Percentiles rank a stretch among this genome's conserved stretches.
Evolutionary conservation across 2,329 filamentous ascomycete genomes (phyloP).

Genomic region (Pyrenophora tritici-repentis): DNA sequence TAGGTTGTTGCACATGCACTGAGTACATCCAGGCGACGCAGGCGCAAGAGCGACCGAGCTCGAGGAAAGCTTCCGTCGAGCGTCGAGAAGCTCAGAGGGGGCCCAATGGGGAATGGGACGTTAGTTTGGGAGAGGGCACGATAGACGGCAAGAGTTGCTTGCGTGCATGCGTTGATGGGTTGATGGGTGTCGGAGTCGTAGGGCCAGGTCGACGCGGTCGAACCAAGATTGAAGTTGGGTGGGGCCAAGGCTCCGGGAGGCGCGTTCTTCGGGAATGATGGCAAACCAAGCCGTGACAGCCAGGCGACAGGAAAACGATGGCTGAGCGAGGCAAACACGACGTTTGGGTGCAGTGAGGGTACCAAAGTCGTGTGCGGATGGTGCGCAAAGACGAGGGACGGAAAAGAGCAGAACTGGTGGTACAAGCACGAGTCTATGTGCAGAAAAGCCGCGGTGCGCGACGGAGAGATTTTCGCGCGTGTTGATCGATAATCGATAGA

Average conservation of each 20-base stretch:
- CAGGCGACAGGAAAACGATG: neutral
- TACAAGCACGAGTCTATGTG: slow-evolving; percentile 5
- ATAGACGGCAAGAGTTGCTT: slow-evolving; percentile 8
- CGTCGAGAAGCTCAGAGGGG: slow-evolving; percentile 18
- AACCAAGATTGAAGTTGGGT: slow-evolving; percentile 14
- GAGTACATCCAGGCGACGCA: slow-evolving; percentile 50
- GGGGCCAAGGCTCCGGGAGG: slow-evolving; percentile 16
- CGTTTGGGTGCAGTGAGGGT: too few relatives aligned
- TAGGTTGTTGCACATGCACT: slow-evolving; percentile 41
- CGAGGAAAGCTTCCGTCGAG: slow-evolving; percentile 29
- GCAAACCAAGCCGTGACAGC: neutral
- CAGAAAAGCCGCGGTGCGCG: slow-evolving; percentile 3
- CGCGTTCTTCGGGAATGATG: slow-evolving; percentile 5
- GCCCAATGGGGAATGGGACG: slow-evolving; percentile 30
- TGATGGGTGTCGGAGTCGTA: slow-evolving; percentile 1
- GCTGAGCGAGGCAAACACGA: too few relatives aligned
- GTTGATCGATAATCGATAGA: slow-evolving; percentile 15
- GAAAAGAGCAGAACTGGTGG: slow-evolving; percentile 7
- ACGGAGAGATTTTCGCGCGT: slow-evolving; percentile 9
- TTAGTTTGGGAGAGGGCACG: slow-evolving; percentile 21
- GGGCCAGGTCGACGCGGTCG: slow-evolving; percentile 10
- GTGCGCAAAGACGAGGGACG: neutral
- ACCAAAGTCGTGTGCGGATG: too few relatives aligned
- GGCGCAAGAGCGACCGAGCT: slow-evolving; percentile 43
- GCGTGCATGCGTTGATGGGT: slow-evolving; percentile 8